Evolutionary conservation across 768 basidiomycete genomes (phyloP), one percentile per base, ranked within the genome.

Genomic region (Obba rivulosa): DNA sequence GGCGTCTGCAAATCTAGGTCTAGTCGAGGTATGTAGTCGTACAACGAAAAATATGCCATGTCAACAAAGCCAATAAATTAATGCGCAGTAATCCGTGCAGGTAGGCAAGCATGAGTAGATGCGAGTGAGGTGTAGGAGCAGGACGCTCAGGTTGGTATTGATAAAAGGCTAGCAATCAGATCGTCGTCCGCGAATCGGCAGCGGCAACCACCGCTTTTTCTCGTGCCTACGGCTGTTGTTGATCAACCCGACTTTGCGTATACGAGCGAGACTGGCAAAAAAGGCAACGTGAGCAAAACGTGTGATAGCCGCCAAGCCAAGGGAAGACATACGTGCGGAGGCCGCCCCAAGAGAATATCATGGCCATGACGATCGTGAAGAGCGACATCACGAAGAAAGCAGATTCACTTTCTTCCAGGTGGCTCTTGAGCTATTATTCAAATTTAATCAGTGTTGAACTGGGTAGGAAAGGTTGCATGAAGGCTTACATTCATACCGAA

Each of bases 401-500:
- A 43, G 40, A 61, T 21, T 55, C 56, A 52, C 56, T 49, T 11
- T 59, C 61, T 37, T 64, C 63, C 23, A 62, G 24, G 40, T 62
- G 57, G 45, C 56, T 61, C 45, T 34, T 58, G 42, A 63, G 43
- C 62, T 63, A 50, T 18, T 16, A 41, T 36, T 5, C 24, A 87
- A 57, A 7, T 11, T 49, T 57, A 35, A 49, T 31, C 34, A 31
- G 11, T 44, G 49, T 44, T 48, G 53, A 57, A 51, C 42, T 24
- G 43, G 45, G 37, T 20, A 31, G 42, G 41, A 41, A 46, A 38
- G n/a, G n/a, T n/a, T n/a, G n/a, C 41, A 46, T 24, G 11, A 41
- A 39, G 17, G 70, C 89, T 61, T 62, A 94, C 92, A 65, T 96
- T 97, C 94, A 97, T 97, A 14, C 94, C 94, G 57, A 97, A 95